Conservation (phyloP, 2,329 filamentous ascomycete species). For the Colletotrichum lini region DNA sequence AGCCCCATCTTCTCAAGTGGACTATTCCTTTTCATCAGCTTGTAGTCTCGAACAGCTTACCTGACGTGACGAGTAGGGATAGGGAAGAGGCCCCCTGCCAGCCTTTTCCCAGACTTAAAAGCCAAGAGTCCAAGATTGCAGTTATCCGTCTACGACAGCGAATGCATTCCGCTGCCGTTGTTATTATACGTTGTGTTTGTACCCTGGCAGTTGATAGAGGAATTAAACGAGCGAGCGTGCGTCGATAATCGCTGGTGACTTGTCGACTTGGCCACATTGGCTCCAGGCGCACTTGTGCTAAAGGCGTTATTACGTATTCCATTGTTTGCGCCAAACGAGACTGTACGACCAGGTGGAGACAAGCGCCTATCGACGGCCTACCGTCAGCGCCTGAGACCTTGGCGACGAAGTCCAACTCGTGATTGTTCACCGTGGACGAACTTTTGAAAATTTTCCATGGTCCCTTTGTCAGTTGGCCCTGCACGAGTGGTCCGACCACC, state of each 20-base stretch:
- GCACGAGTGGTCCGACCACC: conserved; percentile 5
- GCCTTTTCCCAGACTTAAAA: conserved; percentile 22
- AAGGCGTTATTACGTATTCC: conserved; percentile 32
- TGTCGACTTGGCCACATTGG: neutral
- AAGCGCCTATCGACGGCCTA: conserved; percentile 34
- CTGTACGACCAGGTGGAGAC: conserved; percentile 30
- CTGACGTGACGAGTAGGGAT: conserved; percentile 16
- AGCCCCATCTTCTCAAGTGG: conserved; percentile 26
- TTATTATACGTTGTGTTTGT: neutral
- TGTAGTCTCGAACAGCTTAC: conserved; percentile 9
- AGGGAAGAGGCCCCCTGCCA: conserved; percentile 21
- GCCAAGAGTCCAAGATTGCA: conserved; percentile 30
- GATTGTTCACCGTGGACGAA: conserved; percentile 19
- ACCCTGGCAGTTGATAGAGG: conserved; percentile 31
- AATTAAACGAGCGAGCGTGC: conserved; percentile 26
- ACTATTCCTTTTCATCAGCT: conserved; percentile 14
- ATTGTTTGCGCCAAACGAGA: conserved; percentile 8
- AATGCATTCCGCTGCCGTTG: neutral
- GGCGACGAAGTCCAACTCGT: conserved; percentile 9
- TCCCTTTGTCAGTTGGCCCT: conserved; percentile 14
- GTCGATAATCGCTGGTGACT: conserved; percentile 13
- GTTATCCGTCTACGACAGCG: neutral
- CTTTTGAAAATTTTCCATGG: conserved; percentile 33
- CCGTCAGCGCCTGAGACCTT: conserved; percentile 15
- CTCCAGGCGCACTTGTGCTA: neutral